Evolutionary conservation across 1,284 basidiomycete genomes (phyloP).

Genomic region (Cryptococcus floricola): DNA sequence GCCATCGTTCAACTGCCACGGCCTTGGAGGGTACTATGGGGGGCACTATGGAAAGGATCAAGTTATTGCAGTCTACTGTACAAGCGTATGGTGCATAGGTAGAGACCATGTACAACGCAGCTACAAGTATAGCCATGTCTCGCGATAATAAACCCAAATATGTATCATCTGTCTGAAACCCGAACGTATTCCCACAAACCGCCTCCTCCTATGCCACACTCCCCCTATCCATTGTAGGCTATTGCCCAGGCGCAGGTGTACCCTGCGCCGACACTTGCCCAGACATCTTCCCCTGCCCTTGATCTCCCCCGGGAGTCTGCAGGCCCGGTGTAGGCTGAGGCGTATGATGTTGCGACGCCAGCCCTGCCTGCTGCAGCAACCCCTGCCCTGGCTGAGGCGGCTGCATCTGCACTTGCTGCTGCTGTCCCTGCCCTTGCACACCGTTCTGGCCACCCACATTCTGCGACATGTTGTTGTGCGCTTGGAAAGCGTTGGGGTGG

Average conservation of each 20-base stretch:
- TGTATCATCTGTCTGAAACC: too few species aligned
- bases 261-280: background rate
- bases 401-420: background rate
- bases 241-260: background rate
- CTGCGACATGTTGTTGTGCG: too few species aligned
- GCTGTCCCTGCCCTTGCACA: background rate
- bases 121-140: too few species aligned
- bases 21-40: background rate
- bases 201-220: too few species aligned
- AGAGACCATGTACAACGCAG: too few species aligned
- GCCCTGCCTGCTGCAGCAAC: background rate
- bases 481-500: background rate
- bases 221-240: too few species aligned
- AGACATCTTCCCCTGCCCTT: background rate
- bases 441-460: too few species aligned
- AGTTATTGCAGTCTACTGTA: too few species aligned
- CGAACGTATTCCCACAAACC: too few species aligned
- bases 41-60: too few species aligned
- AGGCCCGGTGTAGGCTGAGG: background rate
- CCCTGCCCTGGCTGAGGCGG: slow-evolving; percentile 1
- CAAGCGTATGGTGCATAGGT: too few species aligned
- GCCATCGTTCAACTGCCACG: background rate
- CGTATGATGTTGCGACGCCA: background rate
- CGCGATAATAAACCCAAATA: too few species aligned
- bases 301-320: background rate